Conservation (phyloP, 345 rosid species). For the Pugionium cornutum region DNA sequence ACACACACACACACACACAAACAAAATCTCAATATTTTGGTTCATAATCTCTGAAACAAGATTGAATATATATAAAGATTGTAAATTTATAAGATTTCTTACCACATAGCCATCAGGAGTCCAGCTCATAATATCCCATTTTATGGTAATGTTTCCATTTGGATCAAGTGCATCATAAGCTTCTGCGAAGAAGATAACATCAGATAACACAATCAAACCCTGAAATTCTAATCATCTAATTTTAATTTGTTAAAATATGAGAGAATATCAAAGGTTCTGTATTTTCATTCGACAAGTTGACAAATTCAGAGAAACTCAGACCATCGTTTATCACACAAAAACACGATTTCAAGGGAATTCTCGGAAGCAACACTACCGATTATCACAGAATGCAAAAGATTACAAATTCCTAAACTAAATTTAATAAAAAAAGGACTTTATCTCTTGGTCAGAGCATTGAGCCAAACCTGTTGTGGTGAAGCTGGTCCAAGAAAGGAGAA, state of each 20-base stretch:
- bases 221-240: not conserved
- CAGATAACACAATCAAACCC: slow-evolving; percentile 24
- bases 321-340: no score
- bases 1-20: no score
- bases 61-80: not conserved
- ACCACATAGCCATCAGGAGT: slow-evolving; percentile 85
- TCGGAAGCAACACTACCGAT: slow-evolving; percentile 2
- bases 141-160: slow-evolving; percentile 83
- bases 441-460: not conserved
- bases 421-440: not conserved
- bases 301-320: no score
- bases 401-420: not conserved
- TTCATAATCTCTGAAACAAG: not conserved
- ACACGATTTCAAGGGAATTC: not conserved
- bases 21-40: not conserved
- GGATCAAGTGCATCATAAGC: slow-evolving; percentile 95
- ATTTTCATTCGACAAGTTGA: not conserved
- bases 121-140: slow-evolving; percentile 89
- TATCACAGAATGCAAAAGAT: slow-evolving; percentile 24
- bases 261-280: slow-evolving; percentile 1
- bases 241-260: not conserved
- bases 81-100: slow-evolving; percentile 33
- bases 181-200: slow-evolving; percentile 41
- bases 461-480: slow-evolving; percentile 58
- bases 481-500: slow-evolving; percentile 46